Percentiles rank a stretch among this genome's conserved stretches.
Conservation (phyloP, 306 rosid species). For the Acacia acuminata region DNA sequence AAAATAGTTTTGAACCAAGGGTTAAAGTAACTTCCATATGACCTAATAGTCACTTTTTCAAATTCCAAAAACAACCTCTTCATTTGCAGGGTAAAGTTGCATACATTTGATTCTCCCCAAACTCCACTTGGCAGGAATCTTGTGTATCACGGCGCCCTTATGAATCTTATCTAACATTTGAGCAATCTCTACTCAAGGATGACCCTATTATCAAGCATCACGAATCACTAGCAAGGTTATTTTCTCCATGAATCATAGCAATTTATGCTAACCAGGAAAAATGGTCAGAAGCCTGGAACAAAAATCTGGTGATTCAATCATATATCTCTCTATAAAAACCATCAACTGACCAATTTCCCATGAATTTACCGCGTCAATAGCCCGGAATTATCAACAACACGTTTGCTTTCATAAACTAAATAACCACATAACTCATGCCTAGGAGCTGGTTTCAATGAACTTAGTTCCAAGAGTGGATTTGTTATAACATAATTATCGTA, state of each 20-base stretch:
- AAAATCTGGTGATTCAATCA: conserved; percentile 11
- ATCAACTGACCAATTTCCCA: conserved; percentile 56
- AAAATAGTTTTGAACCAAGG: too few species aligned
- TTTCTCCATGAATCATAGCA: neutral
- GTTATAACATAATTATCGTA: conserved; percentile 42
- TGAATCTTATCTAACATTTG: neutral
- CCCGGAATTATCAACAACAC: conserved; percentile 51
- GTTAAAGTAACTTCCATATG: too few species aligned
- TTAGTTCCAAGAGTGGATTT: conserved; percentile 59
- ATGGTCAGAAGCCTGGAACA: conserved; percentile 2
- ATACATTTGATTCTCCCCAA: too few species aligned
- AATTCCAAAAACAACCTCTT: too few species aligned
- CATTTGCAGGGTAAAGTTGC: too few species aligned
- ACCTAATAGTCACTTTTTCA: too few species aligned
- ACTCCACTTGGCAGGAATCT: too few species aligned
- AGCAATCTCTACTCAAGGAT: neutral
- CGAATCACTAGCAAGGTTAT: neutral
- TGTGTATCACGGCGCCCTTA: too few species aligned
- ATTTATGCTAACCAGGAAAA: conserved; percentile 17
- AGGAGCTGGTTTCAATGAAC: conserved; percentile 57
- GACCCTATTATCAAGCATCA: neutral
- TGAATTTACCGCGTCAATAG: conserved; percentile 67
- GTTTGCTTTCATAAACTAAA: conserved; percentile 63
- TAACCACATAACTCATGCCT: conserved; percentile 69
- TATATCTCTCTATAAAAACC: conserved; percentile 11